Evolutionary conservation across 495 filamentous ascomycete genomes (phyloP).

Genomic region (Lasiosphaeria ovina): DNA sequence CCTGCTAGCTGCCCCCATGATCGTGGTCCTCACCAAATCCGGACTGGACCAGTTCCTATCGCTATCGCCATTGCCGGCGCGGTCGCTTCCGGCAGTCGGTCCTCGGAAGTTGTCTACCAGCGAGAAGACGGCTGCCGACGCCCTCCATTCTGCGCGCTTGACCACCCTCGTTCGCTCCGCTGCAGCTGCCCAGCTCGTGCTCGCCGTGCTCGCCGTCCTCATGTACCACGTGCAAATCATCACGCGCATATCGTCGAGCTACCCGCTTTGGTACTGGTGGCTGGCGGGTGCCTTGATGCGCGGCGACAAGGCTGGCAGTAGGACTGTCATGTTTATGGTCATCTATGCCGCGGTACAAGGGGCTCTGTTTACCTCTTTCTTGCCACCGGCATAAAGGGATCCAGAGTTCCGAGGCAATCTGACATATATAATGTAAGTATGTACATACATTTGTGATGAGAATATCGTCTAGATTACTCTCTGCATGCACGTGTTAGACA

Average conservation of each 20-base stretch:
- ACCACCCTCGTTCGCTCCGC: slow-evolving; percentile 49
- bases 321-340: slow-evolving; percentile 58
- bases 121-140: slow-evolving; percentile 3
- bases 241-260: slow-evolving; percentile 82
- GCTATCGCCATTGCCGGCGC: background rate
- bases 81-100: too few species aligned
- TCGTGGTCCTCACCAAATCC: slow-evolving; percentile 65
- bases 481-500: too few species aligned
- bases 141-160: slow-evolving; percentile 21
- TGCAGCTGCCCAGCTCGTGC: slow-evolving; percentile 67
- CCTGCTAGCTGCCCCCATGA: slow-evolving; percentile 74
- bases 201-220: slow-evolving; percentile 61
- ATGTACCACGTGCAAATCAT: slow-evolving; percentile 93
- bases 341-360: slow-evolving; percentile 80
- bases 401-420: background rate
- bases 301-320: slow-evolving; percentile 25
- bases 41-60: slow-evolving; percentile 45
- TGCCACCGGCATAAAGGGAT: slow-evolving; percentile 71
- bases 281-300: slow-evolving; percentile 46
- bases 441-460: too few species aligned
- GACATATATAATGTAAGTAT: background rate
- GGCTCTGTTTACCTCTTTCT: slow-evolving; percentile 83
- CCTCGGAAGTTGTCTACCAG: background rate
- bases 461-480: too few species aligned
- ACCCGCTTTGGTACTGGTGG: slow-evolving; percentile 88